Evolutionary conservation across 2,329 filamentous ascomycete genomes (phyloP).

Genomic region (Aspergillus felis): DNA sequence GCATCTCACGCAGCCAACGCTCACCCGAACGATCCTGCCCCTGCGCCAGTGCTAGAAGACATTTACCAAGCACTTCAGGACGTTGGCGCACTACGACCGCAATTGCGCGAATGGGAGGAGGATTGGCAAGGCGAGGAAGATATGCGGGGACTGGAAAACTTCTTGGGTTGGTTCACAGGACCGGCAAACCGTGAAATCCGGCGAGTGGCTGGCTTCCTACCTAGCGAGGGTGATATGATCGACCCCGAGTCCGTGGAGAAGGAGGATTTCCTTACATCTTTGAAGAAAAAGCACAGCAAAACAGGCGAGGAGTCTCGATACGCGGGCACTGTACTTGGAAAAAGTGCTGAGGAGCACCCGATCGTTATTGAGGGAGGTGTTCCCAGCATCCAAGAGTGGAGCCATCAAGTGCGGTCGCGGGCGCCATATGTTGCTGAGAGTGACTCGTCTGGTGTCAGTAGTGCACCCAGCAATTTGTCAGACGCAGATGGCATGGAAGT

Average conservation of each 20-base stretch:
- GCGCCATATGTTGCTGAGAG: slow-evolving; percentile 26
- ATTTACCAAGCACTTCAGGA: slow-evolving; percentile 83
- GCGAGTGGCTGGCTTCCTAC: slow-evolving; percentile 71
- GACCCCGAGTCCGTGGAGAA: slow-evolving; percentile 52
- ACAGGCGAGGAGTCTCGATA: slow-evolving; percentile 83
- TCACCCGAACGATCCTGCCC: slow-evolving; percentile 58
- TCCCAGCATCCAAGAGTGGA: slow-evolving; percentile 66
- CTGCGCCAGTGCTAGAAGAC: slow-evolving; percentile 66
- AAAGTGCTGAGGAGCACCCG: slow-evolving; percentile 64
- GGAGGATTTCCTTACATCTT: slow-evolving; percentile 67
- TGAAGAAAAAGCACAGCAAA: slow-evolving; percentile 92
- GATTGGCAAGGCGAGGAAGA: slow-evolving; percentile 70
- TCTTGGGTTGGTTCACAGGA: slow-evolving; percentile 74
- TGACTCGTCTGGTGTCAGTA: slow-evolving; percentile 38
- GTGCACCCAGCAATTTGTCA: slow-evolving; percentile 37
- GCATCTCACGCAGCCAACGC: slow-evolving; percentile 68
- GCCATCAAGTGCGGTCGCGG: slow-evolving; percentile 32
- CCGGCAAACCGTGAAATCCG: slow-evolving; percentile 73
- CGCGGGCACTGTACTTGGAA: slow-evolving; percentile 77
- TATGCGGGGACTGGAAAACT: slow-evolving; percentile 69
- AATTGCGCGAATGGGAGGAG: slow-evolving; percentile 65
- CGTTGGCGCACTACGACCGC: slow-evolving; percentile 68
- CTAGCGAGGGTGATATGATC: slow-evolving; percentile 49
- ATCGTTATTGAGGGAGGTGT: slow-evolving; percentile 76
- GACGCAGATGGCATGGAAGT: slow-evolving; percentile 36